Evolutionary conservation across 1,284 basidiomycete species (phyloP), one percentile per base, ranked within the genome.

Genomic region (Prillingera fragicola): DNA sequence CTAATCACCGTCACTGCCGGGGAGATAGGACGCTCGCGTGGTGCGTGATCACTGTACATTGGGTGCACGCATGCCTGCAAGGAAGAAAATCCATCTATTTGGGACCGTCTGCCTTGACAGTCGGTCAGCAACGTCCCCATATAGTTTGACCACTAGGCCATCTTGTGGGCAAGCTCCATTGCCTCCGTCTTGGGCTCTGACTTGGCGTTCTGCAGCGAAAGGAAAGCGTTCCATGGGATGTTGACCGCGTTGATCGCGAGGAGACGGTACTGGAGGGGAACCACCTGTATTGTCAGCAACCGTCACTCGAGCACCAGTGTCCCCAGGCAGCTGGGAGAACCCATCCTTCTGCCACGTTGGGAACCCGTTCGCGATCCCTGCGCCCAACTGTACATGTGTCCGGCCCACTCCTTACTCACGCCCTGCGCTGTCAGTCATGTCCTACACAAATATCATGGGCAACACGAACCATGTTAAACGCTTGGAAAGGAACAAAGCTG

Each of bases 181-280:
- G n/a, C n/a, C n/a, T n/a, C n/a, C n/a, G n/a, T n/a, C n/a, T n/a
- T n/a, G n/a, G n/a, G n/a, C n/a, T n/a, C n/a, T n/a, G n/a, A n/a
- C 49, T 66, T 63, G 43, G 57, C 55, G 41, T 68, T 67, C 47
- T 70, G 67, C 17, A 69, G 46, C 13, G 69, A 73, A 31, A 72
- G 59, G 60, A 63, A 73, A 9, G 70, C 57, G 57, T 74, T 74
- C 73, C 73, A 74, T 17, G 71, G 69, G 32, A 74, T 62, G 43
- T 67, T 69, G 54, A 74, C 67, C 14, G 57, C 62, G 56, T 74
- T 74, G 48, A 74, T 65, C 5, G 65, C 60, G 2, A 74, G 52
- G 7, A 74, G 52, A 22, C 74, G 65, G 54, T 72, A 63, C 46
- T 71, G 71, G 1, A 69, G 57, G 0, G 73, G 74, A 24, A 75